A percentile compares a stretch with the other conserved stretches of the same genome.
Evolutionary conservation across 2,329 filamentous ascomycete species (phyloP).

Genomic region (Pseudogymnoascus destructans): DNA sequence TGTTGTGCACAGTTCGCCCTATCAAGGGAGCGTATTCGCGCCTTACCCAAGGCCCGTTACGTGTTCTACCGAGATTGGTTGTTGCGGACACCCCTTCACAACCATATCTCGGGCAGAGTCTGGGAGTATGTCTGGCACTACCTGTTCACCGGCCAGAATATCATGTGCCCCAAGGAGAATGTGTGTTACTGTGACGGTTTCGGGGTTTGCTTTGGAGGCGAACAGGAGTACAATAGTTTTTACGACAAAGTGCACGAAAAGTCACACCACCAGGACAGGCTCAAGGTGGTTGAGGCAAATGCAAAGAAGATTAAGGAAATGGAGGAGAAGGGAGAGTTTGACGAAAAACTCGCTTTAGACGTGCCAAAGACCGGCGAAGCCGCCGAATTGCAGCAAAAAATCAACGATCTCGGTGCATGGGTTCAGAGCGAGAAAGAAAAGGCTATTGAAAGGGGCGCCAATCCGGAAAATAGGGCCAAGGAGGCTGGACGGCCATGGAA

Average conservation of each 20-base stretch:
- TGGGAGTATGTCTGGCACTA: slow-evolving; percentile 53
- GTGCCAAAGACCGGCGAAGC: slow-evolving; percentile 1
- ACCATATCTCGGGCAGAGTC: slow-evolving; percentile 43
- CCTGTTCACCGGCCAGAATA: slow-evolving; percentile 19
- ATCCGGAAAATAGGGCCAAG: slow-evolving; percentile 9
- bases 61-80: slow-evolving; percentile 45
- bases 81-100: slow-evolving; percentile 37
- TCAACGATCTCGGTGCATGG: neutral
- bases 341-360: neutral
- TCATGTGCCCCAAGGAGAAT: slow-evolving; percentile 20
- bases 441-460: neutral
- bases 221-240: slow-evolving; percentile 18
- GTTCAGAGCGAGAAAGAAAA: slow-evolving; percentile 8
- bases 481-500: slow-evolving; percentile 8
- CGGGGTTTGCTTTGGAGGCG: slow-evolving; percentile 24
- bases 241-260: slow-evolving; percentile 14
- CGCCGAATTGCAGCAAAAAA: slow-evolving; percentile 10
- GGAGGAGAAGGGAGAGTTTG: slow-evolving; percentile 8
- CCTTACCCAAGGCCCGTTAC: slow-evolving; percentile 39
- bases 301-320: slow-evolving; percentile 14
- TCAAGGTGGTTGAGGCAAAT: slow-evolving; percentile 9
- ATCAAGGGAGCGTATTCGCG: slow-evolving; percentile 36
- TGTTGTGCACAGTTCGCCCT: slow-evolving; percentile 56
- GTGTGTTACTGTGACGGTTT: slow-evolving; percentile 25
- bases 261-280: neutral